phyloP scores from a whole-genome alignment of 1,284 basidiomycete genomes.

The Rhodotorula sp. region DNA sequence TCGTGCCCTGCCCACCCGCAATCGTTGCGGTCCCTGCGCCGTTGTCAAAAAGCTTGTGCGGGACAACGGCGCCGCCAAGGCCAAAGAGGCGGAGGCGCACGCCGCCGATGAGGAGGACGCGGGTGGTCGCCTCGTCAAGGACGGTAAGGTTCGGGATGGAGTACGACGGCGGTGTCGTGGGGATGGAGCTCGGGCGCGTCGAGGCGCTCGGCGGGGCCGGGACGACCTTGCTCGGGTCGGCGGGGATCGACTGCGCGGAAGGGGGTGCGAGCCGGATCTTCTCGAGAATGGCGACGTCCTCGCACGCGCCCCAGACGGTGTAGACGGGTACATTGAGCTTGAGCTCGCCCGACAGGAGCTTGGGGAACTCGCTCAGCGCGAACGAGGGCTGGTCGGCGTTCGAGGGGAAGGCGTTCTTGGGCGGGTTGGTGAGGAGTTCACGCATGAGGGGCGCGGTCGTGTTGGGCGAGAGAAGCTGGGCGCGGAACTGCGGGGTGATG shows the following conservation, averaged over 20 bases:
- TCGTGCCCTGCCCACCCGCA: constrained; percentile 94
- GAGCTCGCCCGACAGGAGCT: constrained; percentile 76
- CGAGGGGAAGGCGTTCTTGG: constrained; percentile 54
- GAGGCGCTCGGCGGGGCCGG: constrained; percentile 12
- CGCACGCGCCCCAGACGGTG: constrained; percentile 96
- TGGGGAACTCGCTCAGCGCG: constrained; percentile 85
- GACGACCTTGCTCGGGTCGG: constrained; percentile 17
- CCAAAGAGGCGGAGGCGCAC: constrained; percentile 91
- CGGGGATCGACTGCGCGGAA: constrained; percentile 36
- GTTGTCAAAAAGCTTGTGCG: constrained; percentile 97
- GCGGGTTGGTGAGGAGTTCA: constrained; percentile 43
- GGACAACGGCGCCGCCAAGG: constrained; percentile 90
- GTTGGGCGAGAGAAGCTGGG: constrained; percentile 59
- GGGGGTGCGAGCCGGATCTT: constrained; percentile 47
- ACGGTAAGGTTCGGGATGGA: constrained; percentile 75
- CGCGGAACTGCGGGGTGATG: constrained; percentile 77
- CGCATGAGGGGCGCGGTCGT: constrained; percentile 40
- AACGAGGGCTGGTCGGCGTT: constrained; percentile 56
- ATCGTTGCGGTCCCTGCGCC: constrained; percentile 93
- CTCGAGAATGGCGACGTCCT: constrained; percentile 82
- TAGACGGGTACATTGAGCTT: constrained; percentile 89
- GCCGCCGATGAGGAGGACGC: constrained; percentile 86
- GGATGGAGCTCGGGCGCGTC: constrained; percentile 5
- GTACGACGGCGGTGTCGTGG: constrained; percentile 36
- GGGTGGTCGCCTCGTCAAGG: constrained; percentile 90